Conservation (phyloP, 257 asterid genomes). For the Fraxinus americana region DNA sequence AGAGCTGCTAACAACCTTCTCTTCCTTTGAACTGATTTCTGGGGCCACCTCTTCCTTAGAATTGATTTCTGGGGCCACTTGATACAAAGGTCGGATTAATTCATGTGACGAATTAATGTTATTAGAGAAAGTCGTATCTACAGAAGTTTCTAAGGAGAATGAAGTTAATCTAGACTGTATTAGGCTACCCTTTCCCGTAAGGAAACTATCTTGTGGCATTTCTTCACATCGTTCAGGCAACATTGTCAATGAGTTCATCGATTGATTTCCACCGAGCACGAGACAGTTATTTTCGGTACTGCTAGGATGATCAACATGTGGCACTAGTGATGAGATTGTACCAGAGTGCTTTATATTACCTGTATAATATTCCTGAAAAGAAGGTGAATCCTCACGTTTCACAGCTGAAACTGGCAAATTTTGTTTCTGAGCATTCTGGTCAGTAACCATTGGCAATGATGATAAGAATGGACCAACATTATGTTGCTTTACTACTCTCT, state of each 20-base stretch:
- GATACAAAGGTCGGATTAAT: conserved; percentile 23
- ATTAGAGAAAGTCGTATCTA: conserved; percentile 28
- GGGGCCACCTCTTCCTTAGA: conserved; percentile 7
- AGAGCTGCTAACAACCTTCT: conserved; percentile 25
- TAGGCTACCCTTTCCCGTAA: conserved; percentile 11
- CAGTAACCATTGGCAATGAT: background rate
- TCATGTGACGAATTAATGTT: conserved; percentile 11
- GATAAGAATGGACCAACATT: background rate
- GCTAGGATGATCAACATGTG: conserved; percentile 16
- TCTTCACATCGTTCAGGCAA: conserved; percentile 29
- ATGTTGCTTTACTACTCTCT: conserved; percentile 14
- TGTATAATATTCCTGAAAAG: background rate
- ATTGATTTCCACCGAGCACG: conserved; percentile 2
- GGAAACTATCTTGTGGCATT: conserved; percentile 11
- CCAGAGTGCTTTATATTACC: background rate
- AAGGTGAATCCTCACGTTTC: conserved; percentile 22
- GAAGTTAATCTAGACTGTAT: conserved; percentile 11
- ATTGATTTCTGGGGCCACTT: conserved; percentile 15
- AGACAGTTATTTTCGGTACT: conserved; percentile 19
- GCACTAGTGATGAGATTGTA: background rate
- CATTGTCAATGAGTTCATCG: conserved; percentile 5
- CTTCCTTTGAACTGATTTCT: conserved; percentile 27
- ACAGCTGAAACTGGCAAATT: conserved; percentile 7
- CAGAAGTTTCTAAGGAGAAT: conserved; percentile 26
- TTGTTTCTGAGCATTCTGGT: background rate